These are phyloP conservation scores for Euryodendron excelsum DNA, from an alignment of 148 eudicot genomes.

Conservation along the genomic window DNA sequence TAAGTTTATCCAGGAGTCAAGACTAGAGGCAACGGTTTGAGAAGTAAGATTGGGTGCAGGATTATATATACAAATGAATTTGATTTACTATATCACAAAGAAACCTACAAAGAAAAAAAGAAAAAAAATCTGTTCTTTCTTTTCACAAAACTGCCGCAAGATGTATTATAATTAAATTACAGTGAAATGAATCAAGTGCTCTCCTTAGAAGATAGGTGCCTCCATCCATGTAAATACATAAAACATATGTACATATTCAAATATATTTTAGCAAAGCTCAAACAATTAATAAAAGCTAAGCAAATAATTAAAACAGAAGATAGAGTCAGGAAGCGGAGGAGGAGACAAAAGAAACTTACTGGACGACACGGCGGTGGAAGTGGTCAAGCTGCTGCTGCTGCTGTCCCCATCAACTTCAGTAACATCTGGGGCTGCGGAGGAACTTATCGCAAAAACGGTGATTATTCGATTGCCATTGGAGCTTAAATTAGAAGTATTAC, in stretches of 20 bases:
- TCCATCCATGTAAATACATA: background rate
- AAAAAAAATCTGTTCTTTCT: too few relatives aligned
- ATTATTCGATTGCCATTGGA: background rate
- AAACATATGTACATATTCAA: background rate
- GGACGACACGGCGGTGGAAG: constrained; percentile 3
- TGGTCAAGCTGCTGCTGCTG: background rate
- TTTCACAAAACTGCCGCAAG: too few relatives aligned
- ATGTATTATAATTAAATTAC: too few relatives aligned
- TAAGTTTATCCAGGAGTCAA: background rate
- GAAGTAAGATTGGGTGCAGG: background rate
- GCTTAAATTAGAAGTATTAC: background rate
- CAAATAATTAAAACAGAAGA: too few relatives aligned
- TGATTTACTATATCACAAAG: background rate
- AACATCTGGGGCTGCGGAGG: constrained; percentile 2
- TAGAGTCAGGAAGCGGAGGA: too few relatives aligned
- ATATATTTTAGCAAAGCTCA: background rate
- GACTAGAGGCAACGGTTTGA: background rate
- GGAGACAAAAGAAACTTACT: background rate
- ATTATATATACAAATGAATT: background rate
- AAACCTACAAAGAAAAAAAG: too few relatives aligned
- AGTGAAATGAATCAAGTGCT: background rate
- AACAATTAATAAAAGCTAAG: too few relatives aligned
- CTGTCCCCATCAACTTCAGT: background rate
- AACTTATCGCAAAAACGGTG: constrained; percentile 3
- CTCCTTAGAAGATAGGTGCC: background rate